Conservation (phyloP, 345 rosid species). For the Lepidium sativum region DNA sequence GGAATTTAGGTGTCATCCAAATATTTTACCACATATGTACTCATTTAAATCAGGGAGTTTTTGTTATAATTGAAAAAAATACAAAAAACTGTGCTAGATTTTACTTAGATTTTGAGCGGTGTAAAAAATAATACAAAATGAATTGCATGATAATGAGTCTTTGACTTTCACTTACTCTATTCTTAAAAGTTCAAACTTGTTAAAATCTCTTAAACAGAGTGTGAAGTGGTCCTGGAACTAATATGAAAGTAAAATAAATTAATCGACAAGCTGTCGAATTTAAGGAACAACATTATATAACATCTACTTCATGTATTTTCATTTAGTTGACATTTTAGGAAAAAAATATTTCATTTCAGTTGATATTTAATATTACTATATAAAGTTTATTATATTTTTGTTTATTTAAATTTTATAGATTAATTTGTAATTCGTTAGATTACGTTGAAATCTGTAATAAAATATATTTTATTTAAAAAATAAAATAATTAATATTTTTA, state of each 20-base stretch:
- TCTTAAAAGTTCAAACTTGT: background rate
- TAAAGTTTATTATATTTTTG: no score
- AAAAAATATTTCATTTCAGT: no score
- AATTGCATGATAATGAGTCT: background rate
- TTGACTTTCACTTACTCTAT: constrained; percentile 9
- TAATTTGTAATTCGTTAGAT: no score
- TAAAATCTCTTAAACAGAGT: background rate
- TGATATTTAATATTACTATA: no score
- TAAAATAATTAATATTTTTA: no score
- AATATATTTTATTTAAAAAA: no score
- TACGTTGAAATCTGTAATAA: no score
- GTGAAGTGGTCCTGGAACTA: background rate
- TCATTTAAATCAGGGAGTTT: background rate
- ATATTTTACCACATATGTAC: background rate
- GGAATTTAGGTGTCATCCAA: background rate
- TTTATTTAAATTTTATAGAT: no score
- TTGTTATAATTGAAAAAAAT: background rate
- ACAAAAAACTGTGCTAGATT: background rate
- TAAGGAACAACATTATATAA: background rate
- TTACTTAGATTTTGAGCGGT: background rate
- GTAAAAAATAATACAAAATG: background rate
- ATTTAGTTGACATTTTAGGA: no score
- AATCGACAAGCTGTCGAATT: background rate
- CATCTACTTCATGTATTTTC: no score
- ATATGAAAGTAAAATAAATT: no score